phyloP scores from a whole-genome alignment of 1,139 yeast genomes.

The Yamadazyma taylorii region DNA sequence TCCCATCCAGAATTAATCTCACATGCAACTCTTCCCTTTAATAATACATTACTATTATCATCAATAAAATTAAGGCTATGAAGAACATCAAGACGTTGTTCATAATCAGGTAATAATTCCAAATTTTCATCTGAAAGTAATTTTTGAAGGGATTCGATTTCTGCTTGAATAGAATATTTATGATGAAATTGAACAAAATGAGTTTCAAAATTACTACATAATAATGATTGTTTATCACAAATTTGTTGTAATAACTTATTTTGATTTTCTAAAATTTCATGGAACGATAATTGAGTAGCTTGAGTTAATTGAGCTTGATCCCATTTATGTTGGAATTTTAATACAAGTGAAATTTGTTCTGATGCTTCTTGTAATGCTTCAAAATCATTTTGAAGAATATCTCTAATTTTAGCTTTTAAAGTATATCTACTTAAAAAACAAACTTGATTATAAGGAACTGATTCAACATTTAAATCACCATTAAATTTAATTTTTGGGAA shows the following conservation, averaged over 20 bases:
- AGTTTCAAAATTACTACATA: constrained; percentile 43
- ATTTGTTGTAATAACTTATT: constrained; percentile 39
- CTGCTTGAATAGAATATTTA: constrained; percentile 44
- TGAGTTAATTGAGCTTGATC: constrained; percentile 45
- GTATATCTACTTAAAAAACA: constrained; percentile 51
- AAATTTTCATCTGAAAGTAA: constrained; percentile 83
- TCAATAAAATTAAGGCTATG: constrained; percentile 78
- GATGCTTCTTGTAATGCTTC: constrained; percentile 43
- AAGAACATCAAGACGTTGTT: constrained; percentile 79
- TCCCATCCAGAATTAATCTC: constrained; percentile 93
- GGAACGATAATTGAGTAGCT: constrained; percentile 50
- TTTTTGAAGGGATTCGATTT: constrained; percentile 57
- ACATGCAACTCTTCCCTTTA: constrained; percentile 86
- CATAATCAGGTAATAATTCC: constrained; percentile 90
- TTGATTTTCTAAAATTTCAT: constrained; percentile 52
- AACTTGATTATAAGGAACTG: constrained; percentile 49
- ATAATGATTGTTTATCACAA: constrained; percentile 23
- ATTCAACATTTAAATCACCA: constrained; percentile 36
- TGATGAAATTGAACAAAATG: constrained; percentile 51
- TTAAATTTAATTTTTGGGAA: constrained; percentile 32
- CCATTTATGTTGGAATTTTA: constrained; percentile 47
- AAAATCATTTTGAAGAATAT: constrained; percentile 43
- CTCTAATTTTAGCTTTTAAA: constrained; percentile 41
- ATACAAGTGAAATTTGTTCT: constrained; percentile 37
- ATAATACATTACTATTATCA: constrained; percentile 66